phyloP scores from a whole-genome alignment of 2,329 filamentous ascomycete species.

The Fusarium bulbicola region DNA sequence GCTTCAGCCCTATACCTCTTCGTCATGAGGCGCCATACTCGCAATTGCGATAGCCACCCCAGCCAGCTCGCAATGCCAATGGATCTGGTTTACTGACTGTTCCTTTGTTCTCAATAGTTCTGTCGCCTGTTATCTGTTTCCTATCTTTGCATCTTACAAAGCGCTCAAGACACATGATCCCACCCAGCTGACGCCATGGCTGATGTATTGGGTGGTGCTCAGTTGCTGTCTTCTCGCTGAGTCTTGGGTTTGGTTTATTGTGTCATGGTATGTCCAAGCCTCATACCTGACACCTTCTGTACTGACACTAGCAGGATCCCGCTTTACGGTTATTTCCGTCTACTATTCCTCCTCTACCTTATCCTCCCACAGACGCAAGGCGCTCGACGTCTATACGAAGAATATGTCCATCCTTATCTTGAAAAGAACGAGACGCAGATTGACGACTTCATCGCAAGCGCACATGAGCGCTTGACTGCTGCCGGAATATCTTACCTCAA shows the following conservation, averaged over 20 bases:
- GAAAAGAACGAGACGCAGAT: conserved; percentile 87
- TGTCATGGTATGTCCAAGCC: conserved; percentile 67
- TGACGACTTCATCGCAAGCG: conserved; percentile 85
- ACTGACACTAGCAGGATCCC: conserved; percentile 69
- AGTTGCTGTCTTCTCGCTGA: conserved; percentile 83
- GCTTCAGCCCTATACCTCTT: conserved; percentile 47
- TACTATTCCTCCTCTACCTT: conserved; percentile 89
- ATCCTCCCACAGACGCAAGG: conserved; percentile 98
- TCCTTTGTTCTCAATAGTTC: conserved; percentile 63
- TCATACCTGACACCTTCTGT: neutral
- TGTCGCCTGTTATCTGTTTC: conserved; percentile 88
- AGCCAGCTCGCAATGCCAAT: neutral
- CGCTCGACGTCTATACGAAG: conserved; percentile 84
- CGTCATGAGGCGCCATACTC: conserved; percentile 35
- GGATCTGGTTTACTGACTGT: conserved; percentile 19
- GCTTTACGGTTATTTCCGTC: conserved; percentile 91
- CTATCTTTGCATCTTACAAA: conserved; percentile 97
- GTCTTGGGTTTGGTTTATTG: conserved; percentile 86
- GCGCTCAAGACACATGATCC: conserved; percentile 93
- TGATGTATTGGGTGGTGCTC: conserved; percentile 99
- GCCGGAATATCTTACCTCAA: conserved; percentile 81
- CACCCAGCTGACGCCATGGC: conserved; percentile 91
- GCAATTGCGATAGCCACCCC: neutral
- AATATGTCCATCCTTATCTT: conserved; percentile 88
- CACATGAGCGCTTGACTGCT: conserved; percentile 80